Evolutionary conservation across 2,329 filamentous ascomycete genomes (phyloP).

Genomic region (Monilinia vaccinii-corymbosi): DNA sequence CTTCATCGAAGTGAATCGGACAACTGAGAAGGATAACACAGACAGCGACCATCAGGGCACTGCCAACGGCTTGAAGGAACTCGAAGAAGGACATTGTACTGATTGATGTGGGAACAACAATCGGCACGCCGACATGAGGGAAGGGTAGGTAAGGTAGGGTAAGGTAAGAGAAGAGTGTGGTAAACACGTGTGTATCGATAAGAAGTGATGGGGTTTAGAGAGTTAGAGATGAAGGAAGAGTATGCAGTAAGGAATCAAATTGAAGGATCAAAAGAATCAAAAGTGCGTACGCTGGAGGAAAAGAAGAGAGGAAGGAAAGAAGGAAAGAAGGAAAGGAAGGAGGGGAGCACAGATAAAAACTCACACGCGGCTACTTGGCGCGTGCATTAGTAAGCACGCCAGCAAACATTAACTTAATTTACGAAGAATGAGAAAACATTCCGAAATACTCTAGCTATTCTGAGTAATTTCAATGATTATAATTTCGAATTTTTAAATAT

Average conservation of each 20-base stretch:
- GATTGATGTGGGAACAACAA: conserved; percentile 2
- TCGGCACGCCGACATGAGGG: conserved; percentile 4
- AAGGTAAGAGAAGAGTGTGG: background rate
- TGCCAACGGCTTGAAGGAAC: background rate
- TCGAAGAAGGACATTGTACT: background rate
- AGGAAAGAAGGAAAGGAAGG: background rate
- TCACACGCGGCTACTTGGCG: too few species aligned
- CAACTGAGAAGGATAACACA: background rate
- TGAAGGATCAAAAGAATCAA: background rate
- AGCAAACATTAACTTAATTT: too few species aligned
- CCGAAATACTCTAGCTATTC: too few species aligned
- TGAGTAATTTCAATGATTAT: too few species aligned
- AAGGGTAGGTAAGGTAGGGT: background rate
- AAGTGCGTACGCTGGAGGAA: background rate
- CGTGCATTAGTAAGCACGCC: too few species aligned
- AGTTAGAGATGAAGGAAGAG: background rate
- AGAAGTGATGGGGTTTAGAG: too few species aligned
- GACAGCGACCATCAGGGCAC: background rate
- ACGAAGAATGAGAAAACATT: too few species aligned
- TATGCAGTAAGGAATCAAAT: background rate
- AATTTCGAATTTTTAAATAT: too few species aligned
- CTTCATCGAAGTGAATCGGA: background rate
- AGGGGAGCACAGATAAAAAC: background rate
- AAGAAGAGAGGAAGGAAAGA: background rate
- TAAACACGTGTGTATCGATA: background rate